These are phyloP conservation scores for Zarea fungicola DNA, from an alignment of 2,329 filamentous ascomycete species.

Conservation along the genomic window DNA sequence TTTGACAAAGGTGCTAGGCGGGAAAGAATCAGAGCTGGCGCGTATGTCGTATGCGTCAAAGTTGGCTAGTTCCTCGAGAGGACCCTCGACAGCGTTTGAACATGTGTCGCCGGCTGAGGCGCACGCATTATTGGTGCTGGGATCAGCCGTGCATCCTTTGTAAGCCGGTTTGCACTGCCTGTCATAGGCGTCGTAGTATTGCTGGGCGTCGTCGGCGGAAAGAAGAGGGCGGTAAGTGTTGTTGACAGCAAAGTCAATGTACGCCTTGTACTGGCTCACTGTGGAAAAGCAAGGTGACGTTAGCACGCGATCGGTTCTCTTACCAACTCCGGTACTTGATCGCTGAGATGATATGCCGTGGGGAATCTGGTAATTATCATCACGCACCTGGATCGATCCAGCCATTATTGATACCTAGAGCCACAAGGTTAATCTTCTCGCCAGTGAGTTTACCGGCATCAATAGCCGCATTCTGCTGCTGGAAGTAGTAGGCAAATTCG, in stretches of 20 bases:
- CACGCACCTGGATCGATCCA: constrained; percentile 39
- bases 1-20: constrained; percentile 34
- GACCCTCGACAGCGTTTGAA: constrained; percentile 21
- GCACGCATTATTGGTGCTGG: constrained; percentile 21
- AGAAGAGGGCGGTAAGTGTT: constrained; percentile 33
- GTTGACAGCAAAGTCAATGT: constrained; percentile 40
- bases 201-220: constrained; percentile 14
- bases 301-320: no score
- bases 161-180: constrained; percentile 20
- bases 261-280: constrained; percentile 29
- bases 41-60: constrained; percentile 46
- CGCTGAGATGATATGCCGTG: neutral
- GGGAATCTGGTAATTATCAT: neutral
- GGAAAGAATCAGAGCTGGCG: constrained; percentile 30
- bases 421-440: constrained; percentile 44
- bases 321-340: no score
- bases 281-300: no score
- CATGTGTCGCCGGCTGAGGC: constrained; percentile 22
- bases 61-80: constrained; percentile 16
- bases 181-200: constrained; percentile 16
- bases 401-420: constrained; percentile 53
- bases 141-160: constrained; percentile 22
- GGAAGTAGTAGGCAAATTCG: constrained; percentile 49
- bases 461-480: constrained; percentile 52
- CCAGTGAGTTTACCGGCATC: constrained; percentile 33